Evolutionary conservation across 441 rosid genomes (phyloP), one percentile per base, ranked within the genome.

Genomic region (Euphorbia corollata): DNA sequence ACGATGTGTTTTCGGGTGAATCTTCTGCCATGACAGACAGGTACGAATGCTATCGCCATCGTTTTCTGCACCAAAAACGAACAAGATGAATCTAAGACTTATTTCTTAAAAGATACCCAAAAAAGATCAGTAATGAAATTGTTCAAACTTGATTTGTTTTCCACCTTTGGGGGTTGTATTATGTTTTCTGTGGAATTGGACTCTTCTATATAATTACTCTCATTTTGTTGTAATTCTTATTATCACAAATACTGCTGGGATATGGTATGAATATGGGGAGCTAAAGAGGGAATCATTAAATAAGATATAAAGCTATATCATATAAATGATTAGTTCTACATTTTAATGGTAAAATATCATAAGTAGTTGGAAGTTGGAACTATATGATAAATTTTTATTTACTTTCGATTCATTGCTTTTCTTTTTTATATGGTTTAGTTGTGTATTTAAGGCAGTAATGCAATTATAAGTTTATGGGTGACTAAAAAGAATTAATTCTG

Each of bases 201-300:
- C 4, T 45, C 51, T 45, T 45, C 15, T 45, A 45, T 15, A 0
- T 11, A 45, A 15, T 15, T 12, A 13, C n/a, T 45, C 51, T 15
- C 13, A 15, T 45, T 45, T 3, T 45, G 11, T 36, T 36, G 41
- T 5, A 36, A 36, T 36, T 36, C 9, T 5, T 5, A 36, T 36
- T 36, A 36, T 6, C 41, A 36, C 41, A 36, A 36, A 36, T 36
- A 0, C 41, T 36, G 32, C 41, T 16, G 10, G 38, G 1, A 27
- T 27, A 56, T 48, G 5, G 16, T 58, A 19, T 41, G 61, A 27
- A 27, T 27, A 27, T 18, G 63, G 63, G 63, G 63, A 75, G 60
- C 63, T 39, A 61, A 0, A 20, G 45, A 65, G 41, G 41, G 41
- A 5, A 8, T 8, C 41, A 36, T 27, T 27, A 36, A 36, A 36